phyloP scores from a whole-genome alignment of 140 eudicot species.

The Cichorium intybus region DNA sequence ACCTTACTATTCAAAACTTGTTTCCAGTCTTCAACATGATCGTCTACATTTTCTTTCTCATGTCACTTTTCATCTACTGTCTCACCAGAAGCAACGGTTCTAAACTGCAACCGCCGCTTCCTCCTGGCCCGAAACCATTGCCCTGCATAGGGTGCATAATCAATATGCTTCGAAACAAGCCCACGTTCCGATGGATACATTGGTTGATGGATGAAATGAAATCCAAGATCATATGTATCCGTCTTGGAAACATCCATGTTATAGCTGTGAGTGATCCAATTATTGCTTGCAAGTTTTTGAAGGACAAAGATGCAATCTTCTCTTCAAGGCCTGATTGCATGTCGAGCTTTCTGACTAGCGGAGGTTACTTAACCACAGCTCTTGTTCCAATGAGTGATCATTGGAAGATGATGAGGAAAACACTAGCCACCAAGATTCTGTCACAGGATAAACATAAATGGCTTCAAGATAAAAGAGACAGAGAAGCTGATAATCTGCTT shows the following conservation, averaged over 20 bases:
- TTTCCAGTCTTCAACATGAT: neutral
- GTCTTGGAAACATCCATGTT: constrained; percentile 13
- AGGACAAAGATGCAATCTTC: constrained; percentile 19
- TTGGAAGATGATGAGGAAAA: constrained; percentile 49
- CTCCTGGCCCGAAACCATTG: constrained; percentile 17
- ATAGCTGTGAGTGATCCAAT: constrained; percentile 8
- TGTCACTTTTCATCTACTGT: neutral
- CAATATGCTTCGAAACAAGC: constrained; percentile 19
- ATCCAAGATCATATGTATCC: constrained; percentile 19
- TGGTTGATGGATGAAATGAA: constrained; percentile 17
- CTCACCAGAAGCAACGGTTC: neutral
- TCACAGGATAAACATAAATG: constrained; percentile 12
- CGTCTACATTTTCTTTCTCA: neutral
- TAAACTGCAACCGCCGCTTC: constrained; percentile 8
- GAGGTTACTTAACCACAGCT: constrained; percentile 15
- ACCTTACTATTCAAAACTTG: neutral
- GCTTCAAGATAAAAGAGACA: constrained; percentile 29
- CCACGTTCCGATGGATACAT: constrained; percentile 24
- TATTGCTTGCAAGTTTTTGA: constrained; percentile 19
- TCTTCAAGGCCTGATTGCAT: constrained; percentile 19
- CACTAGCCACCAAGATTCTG: constrained; percentile 22
- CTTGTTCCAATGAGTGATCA: constrained; percentile 30
- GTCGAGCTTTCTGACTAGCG: neutral
- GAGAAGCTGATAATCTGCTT: constrained; percentile 41
- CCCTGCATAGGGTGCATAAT: constrained; percentile 15